Evolutionary conservation across 352 stramenopile genomes (phyloP).

Genomic region (Phytophthora pluvialis): DNA sequence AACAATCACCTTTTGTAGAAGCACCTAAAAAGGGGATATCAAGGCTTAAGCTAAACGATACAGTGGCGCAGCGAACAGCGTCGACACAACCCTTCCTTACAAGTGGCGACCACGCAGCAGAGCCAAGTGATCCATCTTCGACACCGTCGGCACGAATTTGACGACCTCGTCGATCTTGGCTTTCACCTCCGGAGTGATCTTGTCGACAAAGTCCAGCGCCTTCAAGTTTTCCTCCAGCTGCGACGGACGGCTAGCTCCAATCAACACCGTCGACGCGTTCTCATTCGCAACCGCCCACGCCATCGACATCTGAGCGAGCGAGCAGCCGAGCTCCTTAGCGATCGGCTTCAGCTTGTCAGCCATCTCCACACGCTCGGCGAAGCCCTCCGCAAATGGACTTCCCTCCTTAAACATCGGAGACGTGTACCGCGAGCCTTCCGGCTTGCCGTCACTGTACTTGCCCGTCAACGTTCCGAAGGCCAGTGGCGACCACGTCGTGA

Average conservation of each 20-base stretch:
- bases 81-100: neutral
- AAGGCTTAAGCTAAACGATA: neutral
- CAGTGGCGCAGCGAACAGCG: neutral
- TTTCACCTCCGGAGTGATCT: conserved; percentile 18
- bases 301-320: conserved; percentile 39
- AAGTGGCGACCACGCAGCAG: conserved; percentile 5
- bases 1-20: too few relatives aligned
- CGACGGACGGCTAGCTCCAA: conserved; percentile 46
- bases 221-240: conserved; percentile 19
- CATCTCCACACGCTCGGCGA: conserved; percentile 29
- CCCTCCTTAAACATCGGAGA: conserved; percentile 9
- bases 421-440: conserved; percentile 9
- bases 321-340: conserved; percentile 41
- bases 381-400: neutral
- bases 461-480: conserved; percentile 6
- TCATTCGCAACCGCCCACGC: conserved; percentile 58
- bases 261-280: conserved; percentile 60
- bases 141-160: conserved; percentile 10
- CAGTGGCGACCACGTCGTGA: conserved; percentile 7
- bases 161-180: conserved; percentile 12
- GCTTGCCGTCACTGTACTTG: conserved; percentile 12
- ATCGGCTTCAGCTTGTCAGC: conserved; percentile 43
- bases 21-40: too few relatives aligned
- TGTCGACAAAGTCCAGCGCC: conserved; percentile 13
- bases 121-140: conserved; percentile 4